Conservation (phyloP, 495 filamentous ascomycete genomes). For the Hyaloscypha bicolor region DNA sequence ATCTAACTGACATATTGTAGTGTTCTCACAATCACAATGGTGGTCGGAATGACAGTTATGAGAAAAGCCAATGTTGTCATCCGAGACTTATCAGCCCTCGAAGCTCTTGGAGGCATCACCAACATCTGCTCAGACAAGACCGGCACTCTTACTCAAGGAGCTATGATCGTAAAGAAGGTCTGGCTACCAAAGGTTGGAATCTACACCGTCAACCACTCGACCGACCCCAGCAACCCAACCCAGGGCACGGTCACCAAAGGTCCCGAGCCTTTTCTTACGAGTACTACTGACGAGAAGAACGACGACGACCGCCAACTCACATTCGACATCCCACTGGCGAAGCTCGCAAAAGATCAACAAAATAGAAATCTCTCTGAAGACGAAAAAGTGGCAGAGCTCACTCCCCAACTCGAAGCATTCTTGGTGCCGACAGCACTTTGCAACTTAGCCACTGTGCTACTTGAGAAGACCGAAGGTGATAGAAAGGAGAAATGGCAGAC, state of each 20-base stretch:
- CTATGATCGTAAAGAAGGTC: constrained; percentile 76
- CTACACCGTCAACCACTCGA: constrained; percentile 60
- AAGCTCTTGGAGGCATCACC: constrained; percentile 82
- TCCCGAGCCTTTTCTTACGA: constrained; percentile 12
- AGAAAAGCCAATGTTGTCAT: constrained; percentile 75
- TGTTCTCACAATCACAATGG: constrained; percentile 74
- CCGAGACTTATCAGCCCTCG: constrained; percentile 74
- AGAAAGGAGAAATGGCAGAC: constrained; percentile 60
- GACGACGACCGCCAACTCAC: constrained; percentile 57
- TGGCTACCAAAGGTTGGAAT: constrained; percentile 69
- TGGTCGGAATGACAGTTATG: constrained; percentile 79
- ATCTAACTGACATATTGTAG: constrained; percentile 27
- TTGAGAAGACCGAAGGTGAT: constrained; percentile 49
- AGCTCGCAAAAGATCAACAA: constrained; percentile 34
- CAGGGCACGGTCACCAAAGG: constrained; percentile 54
- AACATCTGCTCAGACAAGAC: constrained; percentile 93
- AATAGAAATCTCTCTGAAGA: constrained; percentile 31
- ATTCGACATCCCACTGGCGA: constrained; percentile 54
- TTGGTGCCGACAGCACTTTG: constrained; percentile 73
- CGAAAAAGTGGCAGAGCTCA: constrained; percentile 28
- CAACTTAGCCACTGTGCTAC: constrained; percentile 73
- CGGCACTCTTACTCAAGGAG: constrained; percentile 77
- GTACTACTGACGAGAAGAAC: constrained; percentile 21
- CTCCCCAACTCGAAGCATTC: constrained; percentile 60
- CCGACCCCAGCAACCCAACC: constrained; percentile 60